Conservation (phyloP, 805 yeast genomes). For the Suhomyces tanzawaensis region DNA sequence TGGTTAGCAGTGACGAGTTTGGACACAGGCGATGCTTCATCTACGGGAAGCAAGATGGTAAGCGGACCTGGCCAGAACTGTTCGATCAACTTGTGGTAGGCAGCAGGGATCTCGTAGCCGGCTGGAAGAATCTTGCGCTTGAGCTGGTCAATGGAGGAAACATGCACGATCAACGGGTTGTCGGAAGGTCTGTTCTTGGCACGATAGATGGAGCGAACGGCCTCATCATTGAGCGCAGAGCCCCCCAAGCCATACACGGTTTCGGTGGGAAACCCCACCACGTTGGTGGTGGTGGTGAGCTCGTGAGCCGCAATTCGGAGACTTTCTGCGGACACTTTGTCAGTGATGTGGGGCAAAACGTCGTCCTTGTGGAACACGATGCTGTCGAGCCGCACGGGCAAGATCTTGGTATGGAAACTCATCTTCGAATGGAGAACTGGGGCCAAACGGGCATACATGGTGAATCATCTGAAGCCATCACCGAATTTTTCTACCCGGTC, state of each 20-base stretch:
- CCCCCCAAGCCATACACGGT: slow-evolving; percentile 97
- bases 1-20: slow-evolving; percentile 81
- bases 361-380: slow-evolving; percentile 49
- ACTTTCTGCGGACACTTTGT: slow-evolving; percentile 49
- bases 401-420: slow-evolving; percentile 32
- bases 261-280: slow-evolving; percentile 94
- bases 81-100: slow-evolving; percentile 61
- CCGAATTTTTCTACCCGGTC: background rate
- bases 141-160: slow-evolving; percentile 74
- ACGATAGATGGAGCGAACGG: slow-evolving; percentile 72
- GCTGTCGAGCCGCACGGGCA: slow-evolving; percentile 53
- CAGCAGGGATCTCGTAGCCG: slow-evolving; percentile 56
- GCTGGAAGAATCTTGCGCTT: slow-evolving; percentile 53
- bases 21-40: slow-evolving; percentile 52
- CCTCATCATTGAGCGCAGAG: slow-evolving; percentile 67
- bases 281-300: slow-evolving; percentile 49
- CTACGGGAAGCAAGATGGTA: slow-evolving; percentile 75
- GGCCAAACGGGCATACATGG: background rate
- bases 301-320: slow-evolving; percentile 59
- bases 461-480: background rate
- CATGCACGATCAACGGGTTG: slow-evolving; percentile 89
- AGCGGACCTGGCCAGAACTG: slow-evolving; percentile 96
- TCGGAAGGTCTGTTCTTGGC: slow-evolving; percentile 96
- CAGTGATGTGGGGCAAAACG: slow-evolving; percentile 45
- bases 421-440: slow-evolving; percentile 3